Conservation (phyloP, 2,329 filamentous ascomycete species). For the Phaeomoniella chlamydospora region DNA sequence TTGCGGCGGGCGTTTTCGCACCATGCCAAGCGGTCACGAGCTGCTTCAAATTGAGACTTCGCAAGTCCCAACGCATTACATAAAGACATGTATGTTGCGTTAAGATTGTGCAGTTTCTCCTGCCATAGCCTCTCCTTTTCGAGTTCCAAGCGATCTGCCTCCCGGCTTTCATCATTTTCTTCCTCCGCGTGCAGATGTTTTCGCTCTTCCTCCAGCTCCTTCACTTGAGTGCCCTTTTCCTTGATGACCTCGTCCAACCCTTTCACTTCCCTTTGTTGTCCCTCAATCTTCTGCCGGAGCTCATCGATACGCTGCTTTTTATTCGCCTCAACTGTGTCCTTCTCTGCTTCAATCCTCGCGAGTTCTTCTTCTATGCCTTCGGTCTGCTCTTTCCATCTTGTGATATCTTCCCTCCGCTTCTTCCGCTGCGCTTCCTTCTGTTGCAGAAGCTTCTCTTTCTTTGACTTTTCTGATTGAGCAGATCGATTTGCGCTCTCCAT, state of each 20-base stretch:
- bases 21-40: slow-evolving; percentile 15
- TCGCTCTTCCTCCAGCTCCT: slow-evolving; percentile 44
- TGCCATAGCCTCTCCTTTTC: slow-evolving; percentile 33
- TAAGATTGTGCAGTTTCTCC: slow-evolving; percentile 23
- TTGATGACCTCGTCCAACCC: slow-evolving; percentile 46
- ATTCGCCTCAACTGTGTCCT: slow-evolving; percentile 23
- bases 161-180: slow-evolving; percentile 34
- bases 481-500: slow-evolving; percentile 70
- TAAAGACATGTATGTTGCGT: slow-evolving; percentile 24
- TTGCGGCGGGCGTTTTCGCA: slow-evolving; percentile 25
- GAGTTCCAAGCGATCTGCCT: slow-evolving; percentile 33
- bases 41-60: slow-evolving; percentile 10
- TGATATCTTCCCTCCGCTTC: slow-evolving; percentile 45
- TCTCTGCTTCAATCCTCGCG: slow-evolving; percentile 26
- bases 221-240: slow-evolving; percentile 45
- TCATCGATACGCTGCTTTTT: slow-evolving; percentile 23
- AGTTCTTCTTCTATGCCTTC: slow-evolving; percentile 35
- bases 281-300: slow-evolving; percentile 26
- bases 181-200: slow-evolving; percentile 31
- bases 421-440: slow-evolving; percentile 46
- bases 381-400: slow-evolving; percentile 42
- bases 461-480: slow-evolving; percentile 62
- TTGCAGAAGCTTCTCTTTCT: slow-evolving; percentile 53
- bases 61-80: slow-evolving; percentile 9
- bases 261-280: slow-evolving; percentile 35